Percentiles rank a stretch among this genome's conserved stretches.
Evolutionary conservation across 345 rosid genomes (phyloP).

Genomic region (Odontarrhena argentea): DNA sequence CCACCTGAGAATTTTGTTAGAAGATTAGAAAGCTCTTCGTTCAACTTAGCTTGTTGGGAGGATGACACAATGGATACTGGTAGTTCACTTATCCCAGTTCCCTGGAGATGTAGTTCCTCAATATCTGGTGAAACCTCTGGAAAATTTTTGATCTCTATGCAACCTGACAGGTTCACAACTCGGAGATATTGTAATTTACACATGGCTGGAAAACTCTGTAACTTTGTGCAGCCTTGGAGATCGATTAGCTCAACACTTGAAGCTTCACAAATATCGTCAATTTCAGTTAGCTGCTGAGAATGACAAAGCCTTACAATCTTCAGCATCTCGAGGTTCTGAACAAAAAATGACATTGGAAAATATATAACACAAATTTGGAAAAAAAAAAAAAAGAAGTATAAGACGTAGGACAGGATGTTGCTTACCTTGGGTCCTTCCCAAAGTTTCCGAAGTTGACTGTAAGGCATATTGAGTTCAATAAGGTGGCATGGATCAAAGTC

Average conservation of each 20-base stretch:
- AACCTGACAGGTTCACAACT: neutral
- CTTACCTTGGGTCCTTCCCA: slow-evolving; percentile 29
- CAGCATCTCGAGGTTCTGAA: neutral
- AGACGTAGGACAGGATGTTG: neutral
- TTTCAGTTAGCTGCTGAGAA: neutral
- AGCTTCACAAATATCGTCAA: too few species aligned
- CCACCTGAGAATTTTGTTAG: neutral
- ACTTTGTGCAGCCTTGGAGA: too few species aligned
- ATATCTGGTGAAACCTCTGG: neutral
- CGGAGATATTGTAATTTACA: neutral
- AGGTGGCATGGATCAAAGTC: neutral
- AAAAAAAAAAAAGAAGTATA: neutral
- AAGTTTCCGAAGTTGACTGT: slow-evolving; percentile 18
- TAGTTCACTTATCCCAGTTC: neutral
- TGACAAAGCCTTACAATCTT: neutral
- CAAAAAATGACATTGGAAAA: neutral
- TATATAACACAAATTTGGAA: neutral
- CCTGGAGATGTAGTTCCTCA: neutral
- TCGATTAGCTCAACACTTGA: neutral
- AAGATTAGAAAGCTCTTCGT: neutral
- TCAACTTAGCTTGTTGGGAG: neutral
- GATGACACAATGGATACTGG: neutral
- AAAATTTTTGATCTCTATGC: neutral
- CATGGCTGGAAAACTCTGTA: too few species aligned
- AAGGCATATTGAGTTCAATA: slow-evolving; percentile 5